These are phyloP conservation scores for Fraxinus latifolia DNA, from an alignment of 305 asterid species.

Conservation along the genomic window DNA sequence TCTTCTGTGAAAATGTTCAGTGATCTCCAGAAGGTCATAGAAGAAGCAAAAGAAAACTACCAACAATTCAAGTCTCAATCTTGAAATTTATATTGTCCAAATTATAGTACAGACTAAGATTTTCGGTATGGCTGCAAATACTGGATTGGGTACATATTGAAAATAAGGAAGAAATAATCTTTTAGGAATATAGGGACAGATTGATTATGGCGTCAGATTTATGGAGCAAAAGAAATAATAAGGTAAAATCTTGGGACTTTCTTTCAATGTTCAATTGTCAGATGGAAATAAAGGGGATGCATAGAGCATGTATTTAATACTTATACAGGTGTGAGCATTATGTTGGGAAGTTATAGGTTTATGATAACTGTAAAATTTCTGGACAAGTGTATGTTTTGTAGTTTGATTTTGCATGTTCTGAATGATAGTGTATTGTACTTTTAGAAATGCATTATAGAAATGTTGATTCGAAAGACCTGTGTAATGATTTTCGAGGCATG, in stretches of 20 bases:
- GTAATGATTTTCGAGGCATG: neutral
- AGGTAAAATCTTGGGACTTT: neutral
- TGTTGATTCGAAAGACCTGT: neutral
- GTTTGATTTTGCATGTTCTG: neutral
- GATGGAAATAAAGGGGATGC: neutral
- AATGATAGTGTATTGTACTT: neutral
- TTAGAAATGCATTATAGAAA: neutral
- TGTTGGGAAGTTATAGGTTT: neutral
- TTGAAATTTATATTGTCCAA: neutral
- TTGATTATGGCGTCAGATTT: neutral
- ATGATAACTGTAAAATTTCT: neutral
- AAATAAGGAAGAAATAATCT: neutral
- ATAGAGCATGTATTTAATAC: neutral
- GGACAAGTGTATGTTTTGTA: neutral
- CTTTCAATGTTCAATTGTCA: neutral
- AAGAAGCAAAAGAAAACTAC: slow-evolving; percentile 36
- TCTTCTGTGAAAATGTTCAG: slow-evolving; percentile 39
- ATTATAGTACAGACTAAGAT: neutral
- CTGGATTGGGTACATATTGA: neutral
- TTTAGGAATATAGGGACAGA: neutral
- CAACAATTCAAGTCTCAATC: slow-evolving; percentile 24
- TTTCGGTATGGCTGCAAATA: neutral
- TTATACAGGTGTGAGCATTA: neutral
- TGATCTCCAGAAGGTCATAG: slow-evolving; percentile 36
- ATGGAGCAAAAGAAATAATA: neutral